Base-by-base conservation (phyloP, 1,139 yeast species). In the Pichia sp. region DNA sequence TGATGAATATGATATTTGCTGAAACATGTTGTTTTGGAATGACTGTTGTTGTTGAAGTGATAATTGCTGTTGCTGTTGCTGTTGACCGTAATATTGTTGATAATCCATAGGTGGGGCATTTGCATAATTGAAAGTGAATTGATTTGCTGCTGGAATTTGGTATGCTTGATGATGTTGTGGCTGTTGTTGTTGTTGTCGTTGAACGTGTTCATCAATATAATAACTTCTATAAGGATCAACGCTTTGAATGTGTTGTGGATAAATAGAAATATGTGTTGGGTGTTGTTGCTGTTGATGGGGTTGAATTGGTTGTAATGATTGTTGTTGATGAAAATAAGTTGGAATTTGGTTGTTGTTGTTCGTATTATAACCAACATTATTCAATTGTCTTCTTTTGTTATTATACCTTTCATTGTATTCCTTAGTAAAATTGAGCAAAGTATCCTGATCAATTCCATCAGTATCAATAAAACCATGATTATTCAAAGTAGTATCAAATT, bases 391-490 rank as follows among this genome's bases (percentile, higher is more conserved):
- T 30, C 49, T 43, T 20, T 48, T 24, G 4, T 20, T 12, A 29
- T 43, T 49, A 44, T 47, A 48, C 35, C 43, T 50, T 8, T 41
- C 47, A 20, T 58, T 59, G 32, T 54, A 53, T 23, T 55, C 56
- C 5, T 54, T 46, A 29, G 55, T 56, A 20, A 60, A 57, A 25
- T 56, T 63, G 16, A 56, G 56, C 7, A 60, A 59, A 7, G 62
- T 54, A 9, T 66, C 68, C 13, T 66, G 59, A 20, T 75, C 72
- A 40, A 69, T 63, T 43, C 76, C 64, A 58, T 58, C 63, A 11
- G 59, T 48, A 27, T 59, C 69, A 55, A 77, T 79, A 61, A 77
- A 68, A 38, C 72, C 74, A 57, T 74, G 77, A 53, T 75, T 80
- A 53, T 74, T 80, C 51, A 77, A 80, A 7, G 45, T 27, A 1